Evolutionary conservation across 2,329 filamentous ascomycete species (phyloP).

Genomic region (Ophiocordyceps australis): DNA sequence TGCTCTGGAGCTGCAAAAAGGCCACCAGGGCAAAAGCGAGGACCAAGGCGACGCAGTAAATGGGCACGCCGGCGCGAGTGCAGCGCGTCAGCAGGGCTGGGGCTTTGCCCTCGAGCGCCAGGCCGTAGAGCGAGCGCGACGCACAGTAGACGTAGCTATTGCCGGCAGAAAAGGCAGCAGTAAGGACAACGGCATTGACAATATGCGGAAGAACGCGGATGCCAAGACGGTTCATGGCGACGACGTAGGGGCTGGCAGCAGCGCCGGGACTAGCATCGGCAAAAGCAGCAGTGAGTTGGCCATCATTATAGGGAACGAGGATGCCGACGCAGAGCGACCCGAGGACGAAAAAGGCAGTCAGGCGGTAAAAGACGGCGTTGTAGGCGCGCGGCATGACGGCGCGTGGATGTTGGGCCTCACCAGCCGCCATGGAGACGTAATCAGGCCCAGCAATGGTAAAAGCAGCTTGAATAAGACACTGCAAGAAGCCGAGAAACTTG

Average conservation of each 20-base stretch:
- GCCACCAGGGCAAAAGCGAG: conserved; percentile 51
- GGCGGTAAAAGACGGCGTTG: conserved; percentile 63
- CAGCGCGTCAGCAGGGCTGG: conserved; percentile 40
- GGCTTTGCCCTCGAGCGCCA: conserved; percentile 51
- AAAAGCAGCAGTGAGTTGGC: conserved; percentile 42
- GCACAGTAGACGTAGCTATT: conserved; percentile 49
- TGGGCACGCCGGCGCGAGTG: conserved; percentile 48
- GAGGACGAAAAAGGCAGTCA: conserved; percentile 59
- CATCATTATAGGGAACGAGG: conserved; percentile 50
- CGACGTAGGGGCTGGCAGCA: conserved; percentile 48
- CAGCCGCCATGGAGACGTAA: conserved; percentile 50
- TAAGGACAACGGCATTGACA: conserved; percentile 55
- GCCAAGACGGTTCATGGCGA: conserved; percentile 48
- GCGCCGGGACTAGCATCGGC: conserved; percentile 40
- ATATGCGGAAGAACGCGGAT: conserved; percentile 50
- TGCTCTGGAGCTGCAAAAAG: conserved; percentile 54
- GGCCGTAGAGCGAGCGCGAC: conserved; percentile 47
- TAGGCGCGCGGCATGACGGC: conserved; percentile 53
- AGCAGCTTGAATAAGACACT: conserved; percentile 53
- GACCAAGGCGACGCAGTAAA: conserved; percentile 52
- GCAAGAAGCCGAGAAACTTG: conserved; percentile 57
- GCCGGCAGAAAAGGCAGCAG: conserved; percentile 47
- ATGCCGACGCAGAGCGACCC: conserved; percentile 58
- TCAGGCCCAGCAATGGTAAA: conserved; percentile 53
- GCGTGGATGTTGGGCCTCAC: conserved; percentile 54